Evolutionary conservation across 805 yeast species (phyloP), one percentile per base, ranked within the genome.

Genomic region (Wickerhamomyces rabaulensis): DNA sequence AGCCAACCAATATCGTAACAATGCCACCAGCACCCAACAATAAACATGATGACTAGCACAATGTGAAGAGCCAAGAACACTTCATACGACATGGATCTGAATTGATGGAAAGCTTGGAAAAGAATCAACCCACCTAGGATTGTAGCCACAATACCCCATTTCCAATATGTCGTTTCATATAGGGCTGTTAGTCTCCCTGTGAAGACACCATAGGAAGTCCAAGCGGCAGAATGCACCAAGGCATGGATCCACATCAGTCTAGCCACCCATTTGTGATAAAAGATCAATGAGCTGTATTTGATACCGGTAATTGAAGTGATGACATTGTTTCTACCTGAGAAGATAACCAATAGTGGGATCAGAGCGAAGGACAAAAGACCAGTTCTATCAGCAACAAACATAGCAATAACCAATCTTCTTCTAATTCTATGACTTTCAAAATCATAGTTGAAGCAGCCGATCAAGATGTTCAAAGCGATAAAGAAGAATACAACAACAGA

Each of bases 291-390:
- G 6, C 82, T 67, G 54, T 76, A 82, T 5, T 80, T 69, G 72
- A 88, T 73, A 8, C 88, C 87, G 0, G 92, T 78, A 9, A 81
- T 45, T 55, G 65, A 67, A 48, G 74, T 76, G 50, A 86, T 59
- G 33, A 87, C 68, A 61, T 83, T 87, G 64, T 84, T 87, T 53
- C 95, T 68, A 13, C 88, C 85, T 6, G 87, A 83, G 58, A 86
- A 80, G 35, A 85, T 61, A 26, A 80, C 69, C 36, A 80, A 57
- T 9, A 75, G 54, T 1, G 94, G 92, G 44, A 82, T 45, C 29
- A 63, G 56, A 2, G 66, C 68, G 53, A 69, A 64, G 7, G 61
- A 46, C 2, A 58, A 31, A 0, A 57, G 37, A 21, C 59, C 61
- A 5, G 61, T 56, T 47, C 63, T 51, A 42, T 58, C 51, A 2